Evolutionary conservation across 2,329 filamentous ascomycete genomes (phyloP).

Genomic region (Decorospora gaudefroyi): DNA sequence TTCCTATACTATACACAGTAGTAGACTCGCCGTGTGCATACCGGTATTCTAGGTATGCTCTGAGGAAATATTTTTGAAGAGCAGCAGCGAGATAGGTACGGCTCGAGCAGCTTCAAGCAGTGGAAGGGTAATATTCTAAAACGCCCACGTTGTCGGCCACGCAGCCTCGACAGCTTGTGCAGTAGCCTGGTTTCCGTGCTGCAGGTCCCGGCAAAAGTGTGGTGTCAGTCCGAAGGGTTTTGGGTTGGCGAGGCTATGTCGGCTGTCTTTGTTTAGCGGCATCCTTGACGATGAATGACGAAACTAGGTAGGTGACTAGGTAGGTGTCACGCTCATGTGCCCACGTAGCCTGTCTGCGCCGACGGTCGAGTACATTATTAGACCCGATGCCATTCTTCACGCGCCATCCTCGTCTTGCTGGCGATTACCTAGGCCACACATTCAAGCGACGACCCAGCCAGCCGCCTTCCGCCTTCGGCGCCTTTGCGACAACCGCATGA

Average conservation of each 20-base stretch:
- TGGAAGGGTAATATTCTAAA: too few relatives aligned
- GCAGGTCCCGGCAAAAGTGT: slow-evolving; percentile 15
- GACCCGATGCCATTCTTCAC: not conserved
- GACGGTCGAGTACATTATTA: slow-evolving; percentile 7
- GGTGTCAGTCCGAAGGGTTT: slow-evolving; percentile 6
- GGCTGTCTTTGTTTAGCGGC: slow-evolving; percentile 22
- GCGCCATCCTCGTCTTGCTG: not conserved
- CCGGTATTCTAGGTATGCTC: not conserved
- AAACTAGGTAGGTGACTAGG: too few relatives aligned
- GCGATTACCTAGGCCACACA: not conserved
- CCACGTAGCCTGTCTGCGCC: slow-evolving; percentile 14
- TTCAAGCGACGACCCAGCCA: slow-evolving; percentile 7
- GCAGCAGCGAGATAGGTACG: too few relatives aligned
- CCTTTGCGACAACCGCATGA: slow-evolving; percentile 19
- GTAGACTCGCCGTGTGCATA: too few relatives aligned
- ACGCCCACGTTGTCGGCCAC: not conserved
- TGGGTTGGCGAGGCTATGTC: slow-evolving; percentile 12
- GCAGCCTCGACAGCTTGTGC: slow-evolving; percentile 3
- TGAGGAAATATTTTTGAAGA: too few relatives aligned
- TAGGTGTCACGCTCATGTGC: slow-evolving; percentile 16
- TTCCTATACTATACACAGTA: too few relatives aligned
- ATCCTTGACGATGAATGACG: slow-evolving; percentile 23
- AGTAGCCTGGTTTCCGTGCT: slow-evolving; percentile 15
- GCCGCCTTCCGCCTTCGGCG: slow-evolving; percentile 29
- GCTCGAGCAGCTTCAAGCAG: too few relatives aligned